Percentiles rank a stretch among this genome's conserved stretches.
phyloP scores from a whole-genome alignment of 2,329 filamentous ascomycete species.

The Ophiocordyceps sinensis region DNA sequence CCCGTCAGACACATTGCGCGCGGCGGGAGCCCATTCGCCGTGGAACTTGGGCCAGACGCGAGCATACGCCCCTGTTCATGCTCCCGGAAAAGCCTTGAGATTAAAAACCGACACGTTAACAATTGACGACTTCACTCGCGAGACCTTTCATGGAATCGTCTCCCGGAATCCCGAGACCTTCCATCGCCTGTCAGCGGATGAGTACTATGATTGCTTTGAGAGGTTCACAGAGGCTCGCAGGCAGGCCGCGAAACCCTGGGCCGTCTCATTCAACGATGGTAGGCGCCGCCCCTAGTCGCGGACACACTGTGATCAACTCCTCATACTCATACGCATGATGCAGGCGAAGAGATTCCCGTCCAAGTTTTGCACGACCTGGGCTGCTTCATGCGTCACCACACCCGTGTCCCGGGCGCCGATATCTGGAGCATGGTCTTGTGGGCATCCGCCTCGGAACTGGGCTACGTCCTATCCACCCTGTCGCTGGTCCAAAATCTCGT shows the following conservation, averaged over 20 bases:
- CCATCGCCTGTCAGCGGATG: conserved; percentile 6
- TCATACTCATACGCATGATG: background rate
- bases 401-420: conserved; percentile 1
- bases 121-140: conserved; percentile 8
- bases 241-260: conserved; percentile 8
- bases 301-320: background rate
- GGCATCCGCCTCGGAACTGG: conserved; percentile 16
- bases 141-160: conserved; percentile 9
- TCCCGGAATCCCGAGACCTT: conserved; percentile 5
- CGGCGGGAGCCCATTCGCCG: no score
- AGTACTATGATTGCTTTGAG: conserved; percentile 11
- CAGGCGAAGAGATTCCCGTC: conserved; percentile 9
- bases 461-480: conserved; percentile 16
- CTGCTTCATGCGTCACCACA: conserved; percentile 12
- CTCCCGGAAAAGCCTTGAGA: no score
- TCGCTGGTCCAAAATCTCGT: conserved; percentile 11
- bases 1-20: no score
- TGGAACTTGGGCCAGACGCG: no score
- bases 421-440: conserved; percentile 13
- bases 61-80: no score
- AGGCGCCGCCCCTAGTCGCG: conserved; percentile 2
- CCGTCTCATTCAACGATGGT: conserved; percentile 9
- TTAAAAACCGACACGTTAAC: conserved; percentile 2
- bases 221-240: conserved; percentile 9
- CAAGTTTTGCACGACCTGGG: conserved; percentile 12